Base-by-base conservation (phyloP, 768 basidiomycete species). In the Leccinum boreale region DNA sequence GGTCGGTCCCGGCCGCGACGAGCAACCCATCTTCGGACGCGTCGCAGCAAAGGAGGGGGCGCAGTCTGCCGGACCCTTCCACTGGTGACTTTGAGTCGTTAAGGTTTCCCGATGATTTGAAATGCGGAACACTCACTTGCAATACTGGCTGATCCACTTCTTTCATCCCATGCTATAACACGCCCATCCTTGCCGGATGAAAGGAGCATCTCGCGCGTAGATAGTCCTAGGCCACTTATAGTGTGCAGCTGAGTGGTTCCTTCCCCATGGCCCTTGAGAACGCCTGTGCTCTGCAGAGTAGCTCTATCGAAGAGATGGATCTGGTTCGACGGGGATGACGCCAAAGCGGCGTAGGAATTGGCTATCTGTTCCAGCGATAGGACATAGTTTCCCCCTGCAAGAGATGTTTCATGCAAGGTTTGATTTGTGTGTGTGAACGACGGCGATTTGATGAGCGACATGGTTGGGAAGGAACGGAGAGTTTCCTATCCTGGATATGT, bases 1-100 rank as follows among this genome's bases (percentile, higher is more conserved):
- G 71, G 61, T 90, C 92, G 0, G 92, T 89, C 15, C 94, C 94
- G 11, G 86, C 92, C 19, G 86, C 92, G 23, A 96, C 81, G 2
- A 86, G 84, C 61, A 80, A 70, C 4, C 90, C 90, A 63, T 91
- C 85, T 1, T 75, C 65, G 3, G 90, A 87, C 5, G 87, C 79
- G 68, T 90, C 91, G 60, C 83, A 89, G 31, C 80, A 88, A 3
- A 92, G 77, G 9, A 91, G 67, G 5, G 78, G 73, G 17, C 73
- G 74, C 17, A 65, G 60, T 67, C 73, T 72, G 23, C 80, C 79
- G 17, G 78, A 66, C 55, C 76, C 72, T 24, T 75, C 78, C 79
- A 87, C 85, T 86, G 65, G 19, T 29, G 35, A 56, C 64, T 72
- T 75, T 78, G 68, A 79, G 77, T 72, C 61, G 75, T 76, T 67